Base-by-base conservation (phyloP, 192 early-diverging fungal genomes). In the Umbelopsis sp. region DNA sequence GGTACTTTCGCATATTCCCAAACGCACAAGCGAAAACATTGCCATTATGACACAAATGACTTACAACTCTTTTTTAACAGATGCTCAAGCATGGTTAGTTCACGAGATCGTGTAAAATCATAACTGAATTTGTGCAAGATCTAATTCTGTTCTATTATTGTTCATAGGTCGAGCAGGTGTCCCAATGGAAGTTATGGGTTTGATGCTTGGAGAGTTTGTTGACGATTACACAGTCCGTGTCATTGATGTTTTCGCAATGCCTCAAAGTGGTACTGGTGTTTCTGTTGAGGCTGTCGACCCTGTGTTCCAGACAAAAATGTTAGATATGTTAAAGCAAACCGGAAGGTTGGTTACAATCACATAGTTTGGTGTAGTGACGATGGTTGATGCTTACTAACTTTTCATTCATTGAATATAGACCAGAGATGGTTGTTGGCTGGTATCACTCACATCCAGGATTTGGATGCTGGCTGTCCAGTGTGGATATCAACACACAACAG, bases 171-270 rank as follows among this genome's bases (percentile, higher is more conserved):
- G 97, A 56, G 97, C 97, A 21, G 96, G 96, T 74, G 96, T 99
- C 12, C 96, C 96, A 14, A 99, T 99, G 96, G 96, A 99, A 80
- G 98, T 99, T 72, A 99, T 99, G 98, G 98, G 98, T 8, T 85
- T 99, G 51, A 99, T 99, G 98, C 84, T 99, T 71, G 98, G 98
- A 22, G 95, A 98, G 79, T 99, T 99, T 86, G 91, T 99, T 5
- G 98, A 99, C 77, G 98, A 99, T 74, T 99, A 99, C 80, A 99
- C 98, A 2, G 97, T 99, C 1, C 91, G 94, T 4, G 98, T 99
- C 20, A 96, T 97, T 52, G 98, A 99, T 77, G 98, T 99, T 54
- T 99, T 98, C 92, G 98, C 98, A n/a, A 99, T 99, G 98, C 98
- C 98, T 34, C 98, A 99, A 82, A 94, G 93, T 75, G 98, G 98